Base-by-base conservation (phyloP, 1,284 basidiomycete genomes). In the Cerrena zonata region DNA sequence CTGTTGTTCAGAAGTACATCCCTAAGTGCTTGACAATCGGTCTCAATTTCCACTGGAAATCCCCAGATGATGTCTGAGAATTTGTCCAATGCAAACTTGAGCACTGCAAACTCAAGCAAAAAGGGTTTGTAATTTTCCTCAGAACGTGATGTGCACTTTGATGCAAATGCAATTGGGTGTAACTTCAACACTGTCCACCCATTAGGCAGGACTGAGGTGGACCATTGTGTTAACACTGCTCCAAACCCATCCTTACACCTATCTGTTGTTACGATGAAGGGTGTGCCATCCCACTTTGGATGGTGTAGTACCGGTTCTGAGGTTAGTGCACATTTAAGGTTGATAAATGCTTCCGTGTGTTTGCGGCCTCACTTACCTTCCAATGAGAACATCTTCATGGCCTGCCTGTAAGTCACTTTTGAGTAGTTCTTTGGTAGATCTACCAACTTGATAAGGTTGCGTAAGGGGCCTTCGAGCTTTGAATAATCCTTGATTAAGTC, bases 111-210 rank as follows among this genome's bases (percentile, higher is more conserved):
- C 45, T 58, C 51, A 2, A 51, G 34, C 2, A 58, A 40, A 43
- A 58, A 57, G 0, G 56, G 52, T 12, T 47, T 44, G 43, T 55
- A 55, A 41, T 58, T 57, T n/a, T 65, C 62, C 39, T 57, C 57
- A 0, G 52, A 23, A 3, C 21, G 37, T 4, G 53, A 58, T n/a
- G 51, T 56, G 11, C 52, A 24, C 37, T 57, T 57, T 5, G 54
- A 57, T 23, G 56, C 47, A 37, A 51, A 57, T 4, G 54, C 52
- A 12, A 57, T 49, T 11, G 56, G 54, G 23, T 56, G 52, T 7
- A 49, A 2, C 23, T 42, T n/a, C 7, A 15, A 27, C 15, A 56
- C 54, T 11, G 41, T 53, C 3, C 24, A 21, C 3, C 55, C 55
- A 23, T 50, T 52, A 2, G 51, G 43, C 1, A 57, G 47, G 5